A percentile compares a stretch with the other conserved stretches of the same genome.
Evolutionary conservation across 2,329 filamentous ascomycete genomes (phyloP).

Genomic region (Xylaria sp.): DNA sequence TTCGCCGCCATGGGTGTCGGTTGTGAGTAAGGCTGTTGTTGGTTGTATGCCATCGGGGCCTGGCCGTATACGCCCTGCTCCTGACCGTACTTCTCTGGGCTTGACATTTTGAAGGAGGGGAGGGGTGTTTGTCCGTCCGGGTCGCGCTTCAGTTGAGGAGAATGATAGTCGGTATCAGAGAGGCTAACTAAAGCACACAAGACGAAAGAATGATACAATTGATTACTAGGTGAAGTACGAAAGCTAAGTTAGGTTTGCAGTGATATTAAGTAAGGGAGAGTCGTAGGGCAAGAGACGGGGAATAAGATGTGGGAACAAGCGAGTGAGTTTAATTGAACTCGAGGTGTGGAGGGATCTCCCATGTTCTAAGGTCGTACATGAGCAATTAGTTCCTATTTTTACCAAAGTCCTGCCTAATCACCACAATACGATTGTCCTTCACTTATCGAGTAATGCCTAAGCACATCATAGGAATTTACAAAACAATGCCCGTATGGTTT

Average conservation of each 20-base stretch:
- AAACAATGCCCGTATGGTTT: too few species aligned
- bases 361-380: too few species aligned
- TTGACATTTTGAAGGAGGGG: constrained; percentile 14
- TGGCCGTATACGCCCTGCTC: constrained; percentile 25
- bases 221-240: neutral
- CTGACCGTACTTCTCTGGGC: constrained; percentile 23
- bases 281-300: neutral
- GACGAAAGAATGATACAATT: constrained; percentile 5
- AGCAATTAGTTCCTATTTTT: too few species aligned
- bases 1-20: constrained; percentile 26
- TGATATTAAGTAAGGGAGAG: neutral
- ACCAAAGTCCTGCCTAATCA: too few species aligned
- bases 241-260: neutral
- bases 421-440: too few species aligned
- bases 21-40: constrained; percentile 29
- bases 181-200: neutral
- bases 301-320: neutral
- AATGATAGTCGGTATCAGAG: neutral
- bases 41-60: constrained; percentile 12
- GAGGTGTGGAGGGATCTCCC: too few species aligned
- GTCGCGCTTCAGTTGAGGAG: neutral
- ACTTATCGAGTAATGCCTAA: too few species aligned
- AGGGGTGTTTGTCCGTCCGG: neutral
- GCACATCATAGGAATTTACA: too few species aligned
- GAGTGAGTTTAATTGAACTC: too few species aligned